Base-by-base conservation (phyloP, 2,329 filamentous ascomycete species). In the Thielaviopsis punctulata region DNA sequence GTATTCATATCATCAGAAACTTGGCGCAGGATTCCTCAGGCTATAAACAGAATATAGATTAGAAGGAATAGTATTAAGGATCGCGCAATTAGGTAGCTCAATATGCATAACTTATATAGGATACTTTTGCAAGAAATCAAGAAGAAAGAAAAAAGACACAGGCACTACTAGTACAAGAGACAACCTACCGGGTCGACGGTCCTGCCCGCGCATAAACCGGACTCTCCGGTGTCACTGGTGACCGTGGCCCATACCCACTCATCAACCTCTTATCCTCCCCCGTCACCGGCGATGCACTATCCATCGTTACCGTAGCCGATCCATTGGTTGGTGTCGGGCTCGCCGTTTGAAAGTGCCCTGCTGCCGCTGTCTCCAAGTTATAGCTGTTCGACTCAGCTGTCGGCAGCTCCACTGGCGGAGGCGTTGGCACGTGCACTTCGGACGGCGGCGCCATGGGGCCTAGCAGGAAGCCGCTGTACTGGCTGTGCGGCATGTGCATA, bases 371-470 rank as follows among this genome's bases (percentile, higher is more conserved):
- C 22, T 23, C 27, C 25, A 30, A 36, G 24, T 36, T 43, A 8
- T n/a, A 33, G 22, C 25, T 49, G 4, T 23, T 39, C 15, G 19
- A 13, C 2, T 21, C 21, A 12, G 6, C 18, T 27, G 15, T 48
- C 44, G 52, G 39, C 39, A 54, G 39, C 52, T 54, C 48, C 2
- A 48, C 33, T 2, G 45, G 52, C 45, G 33, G 48, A 13, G 36
- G 43, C 18, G 18, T 24, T 8, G 25, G 51, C 21, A 44, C 30
- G 21, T 48, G 48, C 9, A 51, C 45, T 2, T 33, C 45, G 19
- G 21, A 46, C 3, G 48, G 49, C 44, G 51, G 21, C n/a, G 51
- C 45, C 13, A 48, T 24, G 10, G 49, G 52, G 9, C 36, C 19
- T 7, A 19, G n/a, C 15, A n/a, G 36, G n/a, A 41, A 41, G 4